Conservation (phyloP, 164 flowering plant species). For the Aristolochia californica region DNA sequence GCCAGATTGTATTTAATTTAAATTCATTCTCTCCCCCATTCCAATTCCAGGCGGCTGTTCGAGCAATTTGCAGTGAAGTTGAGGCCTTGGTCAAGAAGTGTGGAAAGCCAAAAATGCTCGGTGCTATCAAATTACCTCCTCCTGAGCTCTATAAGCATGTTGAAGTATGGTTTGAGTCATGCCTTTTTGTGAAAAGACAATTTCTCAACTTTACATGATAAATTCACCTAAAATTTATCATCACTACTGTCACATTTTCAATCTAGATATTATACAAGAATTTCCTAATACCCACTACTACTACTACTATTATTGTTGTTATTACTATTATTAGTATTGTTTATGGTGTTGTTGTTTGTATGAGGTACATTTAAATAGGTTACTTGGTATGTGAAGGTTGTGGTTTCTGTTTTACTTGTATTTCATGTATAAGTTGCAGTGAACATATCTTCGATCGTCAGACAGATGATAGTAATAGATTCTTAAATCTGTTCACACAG, state of each 20-base stretch:
- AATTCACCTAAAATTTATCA: background rate
- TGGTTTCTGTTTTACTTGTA: background rate
- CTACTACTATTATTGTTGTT: no score
- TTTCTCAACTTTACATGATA: no score
- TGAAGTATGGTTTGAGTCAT: constrained; percentile 48
- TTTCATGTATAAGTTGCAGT: background rate
- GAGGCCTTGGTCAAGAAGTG: constrained; percentile 60
- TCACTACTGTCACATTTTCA: background rate
- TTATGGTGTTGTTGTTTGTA: no score
- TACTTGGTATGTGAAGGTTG: no score
- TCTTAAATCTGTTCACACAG: constrained; percentile 22
- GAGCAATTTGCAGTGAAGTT: constrained; percentile 70
- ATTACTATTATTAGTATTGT: no score
- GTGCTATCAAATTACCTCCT: constrained; percentile 89
- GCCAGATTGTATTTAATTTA: background rate
- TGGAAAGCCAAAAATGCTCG: constrained; percentile 92
- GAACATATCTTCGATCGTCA: no score
- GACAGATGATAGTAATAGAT: background rate
- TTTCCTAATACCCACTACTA: no score
- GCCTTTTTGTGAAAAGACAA: background rate
- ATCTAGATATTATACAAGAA: no score
- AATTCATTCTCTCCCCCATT: background rate
- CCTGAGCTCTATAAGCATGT: constrained; percentile 82
- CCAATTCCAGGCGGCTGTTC: constrained; percentile 59
- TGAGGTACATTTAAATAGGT: no score